Evolutionary conservation across 2,329 filamentous ascomycete species (phyloP), one percentile per base, ranked within the genome.

Genomic region (Myotisia sp.): DNA sequence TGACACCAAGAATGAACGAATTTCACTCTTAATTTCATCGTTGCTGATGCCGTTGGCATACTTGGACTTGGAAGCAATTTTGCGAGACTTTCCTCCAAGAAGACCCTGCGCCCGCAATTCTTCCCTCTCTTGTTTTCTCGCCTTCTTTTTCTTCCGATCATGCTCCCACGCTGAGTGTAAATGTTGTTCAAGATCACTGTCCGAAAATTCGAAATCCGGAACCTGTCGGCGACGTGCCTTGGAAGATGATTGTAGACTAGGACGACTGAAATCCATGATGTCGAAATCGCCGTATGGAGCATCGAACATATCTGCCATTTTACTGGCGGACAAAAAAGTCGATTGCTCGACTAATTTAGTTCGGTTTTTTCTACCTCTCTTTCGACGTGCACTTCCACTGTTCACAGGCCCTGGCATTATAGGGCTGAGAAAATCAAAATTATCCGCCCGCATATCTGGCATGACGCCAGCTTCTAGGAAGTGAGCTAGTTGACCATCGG

Each of bases 231-330:
- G 74, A 53, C 80, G 83, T 43, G 68, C 63, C 48, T 73, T 77
- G 41, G 68, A 73, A n/a, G n/a, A n/a, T n/a, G n/a, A n/a, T 36
- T 66, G 70, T 4, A 85, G 54, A 34, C 74, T 83, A 1, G 76
- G 74, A 17, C 76, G 68, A 10, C 80, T 70, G 58, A 80, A 83
- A 48, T 92, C 82, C 77, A 90, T 87, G 28, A 92, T 64, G 49
- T 93, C 84, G 42, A 93, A 77, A 6, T 74, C 79, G 40, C 78
- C 74, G 40, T 74, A 70, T 2, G 70, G 68, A 41, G 61, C 55
- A n/a, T 74, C 69, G 2, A 75, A 56, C 0, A 65, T 63, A 48
- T 74, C 71, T 3, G 69, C 71, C 45, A 76, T 64, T 10, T 65
- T 60, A 29, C 62, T 62, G 4, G 71, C 72, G 23, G 64, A 63